Percentiles rank a stretch among this genome's conserved stretches.
phyloP scores from a whole-genome alignment of 257 asterid species.

The Ajuga chamaepitys region DNA sequence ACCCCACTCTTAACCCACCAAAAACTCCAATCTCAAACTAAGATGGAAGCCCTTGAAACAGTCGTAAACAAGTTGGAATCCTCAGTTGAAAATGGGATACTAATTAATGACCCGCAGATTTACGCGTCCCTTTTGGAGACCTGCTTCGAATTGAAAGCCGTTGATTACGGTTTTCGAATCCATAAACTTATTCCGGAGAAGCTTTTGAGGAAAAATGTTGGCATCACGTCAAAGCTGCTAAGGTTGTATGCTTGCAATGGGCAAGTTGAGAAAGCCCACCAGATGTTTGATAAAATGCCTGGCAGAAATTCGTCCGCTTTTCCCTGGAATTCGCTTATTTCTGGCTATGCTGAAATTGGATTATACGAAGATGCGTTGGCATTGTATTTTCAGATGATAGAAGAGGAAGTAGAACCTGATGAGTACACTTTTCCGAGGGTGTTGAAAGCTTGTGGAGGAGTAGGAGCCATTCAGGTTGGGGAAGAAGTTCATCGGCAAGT shows the following conservation, averaged over 20 bases:
- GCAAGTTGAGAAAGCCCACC: constrained; percentile 55
- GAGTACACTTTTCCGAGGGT: constrained; percentile 77
- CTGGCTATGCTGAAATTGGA: constrained; percentile 62
- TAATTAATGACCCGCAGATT: constrained; percentile 51
- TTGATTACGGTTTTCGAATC: constrained; percentile 39
- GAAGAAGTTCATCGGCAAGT: constrained; percentile 80
- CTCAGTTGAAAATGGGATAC: constrained; percentile 43
- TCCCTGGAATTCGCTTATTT: constrained; percentile 80
- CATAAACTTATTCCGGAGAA: constrained; percentile 55
- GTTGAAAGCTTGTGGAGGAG: constrained; percentile 76
- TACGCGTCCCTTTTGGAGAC: constrained; percentile 75
- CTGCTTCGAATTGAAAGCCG: constrained; percentile 53
- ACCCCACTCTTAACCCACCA: constrained; percentile 41
- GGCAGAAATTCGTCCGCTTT: constrained; percentile 48
- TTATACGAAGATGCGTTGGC: constrained; percentile 75
- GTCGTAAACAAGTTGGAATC: constrained; percentile 43
- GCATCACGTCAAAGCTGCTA: constrained; percentile 69
- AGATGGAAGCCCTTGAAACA: constrained; percentile 59
- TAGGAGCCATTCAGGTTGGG: constrained; percentile 57
- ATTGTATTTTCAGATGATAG: constrained; percentile 83
- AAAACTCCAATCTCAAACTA: constrained; percentile 31
- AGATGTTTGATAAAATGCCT: constrained; percentile 77
- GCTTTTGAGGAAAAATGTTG: constrained; percentile 48
- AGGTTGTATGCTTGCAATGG: constrained; percentile 46
- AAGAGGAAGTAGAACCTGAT: constrained; percentile 76